Evolutionary conservation across 2,329 filamentous ascomycete species (phyloP), one percentile per base, ranked within the genome.

Genomic region (Thermochaetoides dissita): DNA sequence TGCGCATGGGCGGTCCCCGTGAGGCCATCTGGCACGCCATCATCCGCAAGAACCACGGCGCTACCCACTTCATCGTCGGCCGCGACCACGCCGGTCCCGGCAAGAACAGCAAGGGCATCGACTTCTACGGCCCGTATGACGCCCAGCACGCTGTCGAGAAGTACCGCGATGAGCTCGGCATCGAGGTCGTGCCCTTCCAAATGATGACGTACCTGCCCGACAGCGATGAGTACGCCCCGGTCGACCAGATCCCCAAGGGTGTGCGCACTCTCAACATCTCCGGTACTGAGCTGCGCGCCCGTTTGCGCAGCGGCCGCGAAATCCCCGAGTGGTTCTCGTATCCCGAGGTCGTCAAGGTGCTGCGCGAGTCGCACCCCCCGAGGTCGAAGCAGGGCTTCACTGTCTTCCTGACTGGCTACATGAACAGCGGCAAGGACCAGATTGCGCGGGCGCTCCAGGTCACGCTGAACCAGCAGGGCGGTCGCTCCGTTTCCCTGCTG

Each of bases 321-420:
- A 98, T 98, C 55, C 91, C 91, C 54, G 87, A 93, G 66, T 98
- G 91, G 91, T 98, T 98, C 76, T 96, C 91, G 30, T 98, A 98
- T 72, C 89, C 91, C 49, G 91, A 98, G 70, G 91, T 98, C 54
- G 91, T 98, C 66, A 81, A 79, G 64, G 91, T 96, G 39, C 81
- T 98, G 48, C 81, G 91, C 57, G 88, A 98, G 70, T 94, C 89
- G 54, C 91, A 96, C 71, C 91, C 89, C 39, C 79, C 93, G 40
- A 84, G 91, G 53, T 80, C 77, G 55, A 76, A 81, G 59, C 93
- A 98, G 71, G 91, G 91, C 50, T 98, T 98, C 76, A 96, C 91
- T 49, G 76, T 98, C 65, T 95, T 98, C 79, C 74, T 98, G 51
- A 96, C 91, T 3, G 91, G 91, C 47, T 95, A 91, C 73, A 81